phyloP scores from a whole-genome alignment of 192 early-diverging fungal genomes.

The Mortierella hygrophila region DNA sequence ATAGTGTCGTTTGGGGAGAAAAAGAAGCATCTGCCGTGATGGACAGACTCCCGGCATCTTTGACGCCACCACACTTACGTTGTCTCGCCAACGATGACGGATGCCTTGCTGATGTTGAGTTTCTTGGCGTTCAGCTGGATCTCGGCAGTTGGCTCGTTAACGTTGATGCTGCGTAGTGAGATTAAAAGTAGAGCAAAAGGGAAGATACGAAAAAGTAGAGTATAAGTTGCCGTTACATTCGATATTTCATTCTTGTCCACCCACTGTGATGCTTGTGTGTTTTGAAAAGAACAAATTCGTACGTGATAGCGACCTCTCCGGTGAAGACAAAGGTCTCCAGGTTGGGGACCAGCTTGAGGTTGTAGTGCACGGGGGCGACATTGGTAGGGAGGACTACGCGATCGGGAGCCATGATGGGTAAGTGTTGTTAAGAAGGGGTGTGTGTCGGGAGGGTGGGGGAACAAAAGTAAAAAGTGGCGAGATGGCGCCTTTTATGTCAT shows the following conservation, averaged over 20 bases:
- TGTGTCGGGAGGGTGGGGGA: background rate
- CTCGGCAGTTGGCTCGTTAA: slow-evolving; percentile 22
- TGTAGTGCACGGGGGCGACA: slow-evolving; percentile 87
- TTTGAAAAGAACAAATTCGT: background rate
- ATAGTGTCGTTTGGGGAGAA: background rate
- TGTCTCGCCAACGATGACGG: slow-evolving; percentile 15
- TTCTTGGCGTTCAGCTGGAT: slow-evolving; percentile 43
- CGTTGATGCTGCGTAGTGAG: slow-evolving; percentile 12
- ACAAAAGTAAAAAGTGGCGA: background rate
- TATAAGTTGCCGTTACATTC: too few relatives aligned
- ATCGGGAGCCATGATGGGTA: slow-evolving; percentile 31
- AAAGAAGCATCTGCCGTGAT: background rate
- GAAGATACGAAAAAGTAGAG: background rate
- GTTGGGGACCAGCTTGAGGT: slow-evolving; percentile 82
- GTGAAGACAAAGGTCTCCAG: slow-evolving; percentile 82
- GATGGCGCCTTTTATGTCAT: background rate
- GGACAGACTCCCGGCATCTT: background rate
- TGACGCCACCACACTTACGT: slow-evolving; percentile 12
- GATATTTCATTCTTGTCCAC: background rate
- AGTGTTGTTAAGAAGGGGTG: background rate
- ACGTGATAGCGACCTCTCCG: slow-evolving; percentile 61
- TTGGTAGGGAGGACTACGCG: slow-evolving; percentile 87
- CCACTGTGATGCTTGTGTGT: too few relatives aligned
- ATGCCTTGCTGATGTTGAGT: slow-evolving; percentile 14
- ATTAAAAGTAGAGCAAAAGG: background rate